These are phyloP conservation scores for Arachis monticola DNA, from an alignment of 331 rosid genomes.

Conservation along the genomic window DNA sequence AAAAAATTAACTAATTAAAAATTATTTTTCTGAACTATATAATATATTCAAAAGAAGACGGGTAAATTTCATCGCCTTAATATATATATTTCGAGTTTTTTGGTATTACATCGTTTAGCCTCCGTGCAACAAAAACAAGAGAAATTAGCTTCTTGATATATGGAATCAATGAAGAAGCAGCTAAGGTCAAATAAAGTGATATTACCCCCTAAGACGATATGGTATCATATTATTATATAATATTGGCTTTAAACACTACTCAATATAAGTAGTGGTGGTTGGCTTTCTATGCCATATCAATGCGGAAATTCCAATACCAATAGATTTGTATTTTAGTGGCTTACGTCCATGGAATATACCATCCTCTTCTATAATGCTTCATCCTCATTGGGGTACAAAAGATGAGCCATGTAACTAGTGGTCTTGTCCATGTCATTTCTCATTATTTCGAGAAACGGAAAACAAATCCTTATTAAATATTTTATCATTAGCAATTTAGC, in stretches of 20 bases:
- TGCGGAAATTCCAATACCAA: slow-evolving; percentile 32
- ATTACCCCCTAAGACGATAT: background rate
- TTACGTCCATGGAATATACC: slow-evolving; percentile 32
- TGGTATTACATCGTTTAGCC: too few relatives aligned
- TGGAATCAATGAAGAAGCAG: background rate
- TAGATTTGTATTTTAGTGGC: slow-evolving; percentile 44
- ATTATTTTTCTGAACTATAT: too few relatives aligned
- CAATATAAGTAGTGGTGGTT: slow-evolving; percentile 18
- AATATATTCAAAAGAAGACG: too few relatives aligned
- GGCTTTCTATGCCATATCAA: slow-evolving; percentile 32
- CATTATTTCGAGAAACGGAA: background rate
- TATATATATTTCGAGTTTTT: too few relatives aligned
- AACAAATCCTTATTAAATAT: background rate
- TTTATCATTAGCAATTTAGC: too few relatives aligned
- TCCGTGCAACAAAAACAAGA: background rate
- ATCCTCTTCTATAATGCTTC: slow-evolving; percentile 31
- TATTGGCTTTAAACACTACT: background rate
- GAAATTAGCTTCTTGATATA: background rate
- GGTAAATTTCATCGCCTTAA: too few relatives aligned
- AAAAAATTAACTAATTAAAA: too few relatives aligned
- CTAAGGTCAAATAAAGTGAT: slow-evolving; percentile 3
- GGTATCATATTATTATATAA: too few relatives aligned
- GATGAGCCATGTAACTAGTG: slow-evolving; percentile 36
- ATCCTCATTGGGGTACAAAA: slow-evolving; percentile 39
- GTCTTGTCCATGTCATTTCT: slow-evolving; percentile 28